A percentile compares a stretch with the other conserved stretches of the same genome.
phyloP scores from a whole-genome alignment of 202 grass and related monocot genomes.

The Thinopyrum obtusiflorum region DNA sequence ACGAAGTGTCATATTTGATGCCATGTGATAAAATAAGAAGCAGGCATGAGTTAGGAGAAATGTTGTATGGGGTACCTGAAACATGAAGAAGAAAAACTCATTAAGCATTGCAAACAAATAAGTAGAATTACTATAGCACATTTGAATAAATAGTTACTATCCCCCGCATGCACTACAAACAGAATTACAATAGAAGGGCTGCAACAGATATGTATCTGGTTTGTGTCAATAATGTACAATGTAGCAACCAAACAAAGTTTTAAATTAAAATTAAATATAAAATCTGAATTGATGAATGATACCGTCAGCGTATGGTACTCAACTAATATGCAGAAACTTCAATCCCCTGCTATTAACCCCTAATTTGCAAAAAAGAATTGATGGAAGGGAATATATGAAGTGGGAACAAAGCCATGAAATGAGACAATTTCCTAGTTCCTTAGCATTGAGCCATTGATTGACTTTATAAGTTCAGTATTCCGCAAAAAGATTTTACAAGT shows the following conservation, averaged over 20 bases:
- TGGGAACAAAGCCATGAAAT: neutral
- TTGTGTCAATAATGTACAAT: neutral
- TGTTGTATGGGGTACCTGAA: constrained; percentile 85
- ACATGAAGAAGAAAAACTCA: constrained; percentile 16
- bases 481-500: neutral
- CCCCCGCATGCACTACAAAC: neutral
- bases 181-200: neutral
- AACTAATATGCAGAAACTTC: neutral
- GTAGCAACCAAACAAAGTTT: neutral
- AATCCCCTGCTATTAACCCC: neutral
- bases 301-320: neutral
- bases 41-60: constrained; percentile 84
- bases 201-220: neutral
- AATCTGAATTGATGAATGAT: neutral
- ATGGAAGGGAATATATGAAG: neutral
- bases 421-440: neutral
- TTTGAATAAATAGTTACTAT: neutral
- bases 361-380: neutral
- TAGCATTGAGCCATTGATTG: neutral
- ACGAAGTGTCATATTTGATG: constrained; percentile 87
- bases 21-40: constrained; percentile 90
- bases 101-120: neutral
- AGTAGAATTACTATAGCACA: neutral
- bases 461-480: neutral
- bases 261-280: neutral